Conservation (phyloP, 2,329 filamentous ascomycete genomes). For the Claviceps sp. region DNA sequence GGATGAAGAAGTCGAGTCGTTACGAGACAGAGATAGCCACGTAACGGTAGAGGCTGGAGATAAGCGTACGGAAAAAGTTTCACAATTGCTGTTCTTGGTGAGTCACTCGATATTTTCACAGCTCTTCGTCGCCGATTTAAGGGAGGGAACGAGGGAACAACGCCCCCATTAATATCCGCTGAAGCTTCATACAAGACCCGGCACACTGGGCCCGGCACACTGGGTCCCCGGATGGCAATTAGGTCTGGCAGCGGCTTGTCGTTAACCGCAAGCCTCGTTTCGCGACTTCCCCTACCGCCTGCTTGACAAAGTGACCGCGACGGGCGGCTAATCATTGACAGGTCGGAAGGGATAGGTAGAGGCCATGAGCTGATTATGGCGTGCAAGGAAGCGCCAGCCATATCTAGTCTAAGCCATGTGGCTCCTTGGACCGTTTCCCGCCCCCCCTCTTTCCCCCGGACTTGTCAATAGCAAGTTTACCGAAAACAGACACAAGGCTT, state of each 20-base stretch:
- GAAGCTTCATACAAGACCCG: not conserved
- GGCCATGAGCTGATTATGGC: not conserved
- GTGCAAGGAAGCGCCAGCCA: constrained; percentile 1
- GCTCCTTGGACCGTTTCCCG: not conserved
- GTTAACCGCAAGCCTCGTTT: not conserved
- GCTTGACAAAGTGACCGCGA: not conserved
- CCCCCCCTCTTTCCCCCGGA: not conserved
- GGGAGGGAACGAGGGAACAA: not conserved
- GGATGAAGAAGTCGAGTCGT: too few relatives aligned
- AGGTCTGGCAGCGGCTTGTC: not conserved
- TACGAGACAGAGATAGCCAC: not conserved
- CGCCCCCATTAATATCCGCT: constrained; percentile 1
- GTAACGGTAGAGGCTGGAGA: not conserved
- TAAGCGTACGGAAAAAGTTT: not conserved
- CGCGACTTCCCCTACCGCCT: not conserved
- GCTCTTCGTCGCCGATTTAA: not conserved
- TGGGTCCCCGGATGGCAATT: not conserved
- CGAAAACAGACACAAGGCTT: too few relatives aligned
- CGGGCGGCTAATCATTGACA: not conserved
- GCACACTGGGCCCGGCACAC: not conserved
- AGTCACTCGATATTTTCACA: not conserved
- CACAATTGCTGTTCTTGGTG: too few relatives aligned
- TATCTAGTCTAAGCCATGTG: not conserved
- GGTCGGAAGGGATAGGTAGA: not conserved
- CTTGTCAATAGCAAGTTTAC: not conserved